phyloP scores from a whole-genome alignment of 1,284 basidiomycete genomes.

The Rhodotorula sp. region DNA sequence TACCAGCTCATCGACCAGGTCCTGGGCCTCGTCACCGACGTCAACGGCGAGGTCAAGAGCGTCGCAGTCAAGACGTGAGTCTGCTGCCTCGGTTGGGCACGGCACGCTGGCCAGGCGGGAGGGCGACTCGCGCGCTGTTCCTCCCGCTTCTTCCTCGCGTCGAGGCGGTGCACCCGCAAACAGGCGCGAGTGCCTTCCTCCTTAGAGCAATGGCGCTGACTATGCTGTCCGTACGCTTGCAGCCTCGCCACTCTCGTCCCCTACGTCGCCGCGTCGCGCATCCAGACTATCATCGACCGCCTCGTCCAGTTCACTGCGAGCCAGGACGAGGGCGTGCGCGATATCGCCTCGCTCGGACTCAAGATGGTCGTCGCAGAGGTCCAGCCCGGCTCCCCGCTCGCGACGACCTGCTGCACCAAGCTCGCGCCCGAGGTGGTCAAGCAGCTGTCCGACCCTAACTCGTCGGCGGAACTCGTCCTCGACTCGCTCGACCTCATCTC shows the following conservation, averaged over 20 bases:
- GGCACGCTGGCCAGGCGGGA: slow-evolving; percentile 33
- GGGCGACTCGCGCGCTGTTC: too few species aligned
- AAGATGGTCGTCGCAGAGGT: slow-evolving; percentile 93
- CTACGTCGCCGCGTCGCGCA: slow-evolving; percentile 75
- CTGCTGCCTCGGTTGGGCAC: slow-evolving; percentile 1
- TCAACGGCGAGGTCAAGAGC: slow-evolving; percentile 97
- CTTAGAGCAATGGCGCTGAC: background rate
- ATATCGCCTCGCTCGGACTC: slow-evolving; percentile 69
- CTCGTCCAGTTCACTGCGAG: slow-evolving; percentile 77
- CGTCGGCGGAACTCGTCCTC: slow-evolving; percentile 78
- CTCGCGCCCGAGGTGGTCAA: slow-evolving; percentile 79
- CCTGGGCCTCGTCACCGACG: slow-evolving; percentile 59
- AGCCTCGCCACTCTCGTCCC: slow-evolving; percentile 77
- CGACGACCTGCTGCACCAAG: slow-evolving; percentile 75
- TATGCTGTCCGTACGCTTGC: background rate
- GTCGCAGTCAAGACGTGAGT: slow-evolving; percentile 88
- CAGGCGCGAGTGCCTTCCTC: too few species aligned
- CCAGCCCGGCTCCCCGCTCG: slow-evolving; percentile 74
- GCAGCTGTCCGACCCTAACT: slow-evolving; percentile 71
- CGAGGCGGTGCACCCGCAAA: too few species aligned
- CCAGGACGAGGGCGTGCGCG: slow-evolving; percentile 84
- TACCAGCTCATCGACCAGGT: slow-evolving; percentile 43
- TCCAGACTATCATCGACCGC: slow-evolving; percentile 81
- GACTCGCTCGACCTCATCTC: slow-evolving; percentile 88
- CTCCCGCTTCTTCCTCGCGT: too few species aligned